Base-by-base conservation (phyloP, 768 basidiomycete genomes). In the button mushroom (Agaricus bisporus) region DNA sequence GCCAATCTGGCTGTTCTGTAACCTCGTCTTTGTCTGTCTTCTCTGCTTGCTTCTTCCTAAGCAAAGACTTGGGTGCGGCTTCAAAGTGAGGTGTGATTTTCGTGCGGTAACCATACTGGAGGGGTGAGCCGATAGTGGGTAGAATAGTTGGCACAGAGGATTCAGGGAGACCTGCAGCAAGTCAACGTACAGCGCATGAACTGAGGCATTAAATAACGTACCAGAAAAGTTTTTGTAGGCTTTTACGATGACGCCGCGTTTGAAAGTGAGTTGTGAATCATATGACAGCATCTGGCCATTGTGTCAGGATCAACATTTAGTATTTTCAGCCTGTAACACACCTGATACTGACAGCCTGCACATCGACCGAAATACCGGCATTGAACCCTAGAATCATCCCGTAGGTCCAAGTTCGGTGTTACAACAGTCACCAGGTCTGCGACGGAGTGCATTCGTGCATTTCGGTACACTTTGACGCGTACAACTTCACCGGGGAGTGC, bases 41-140 rank as follows among this genome's bases (percentile, higher is more conserved):
- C 8, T 29, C 38, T 1, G 36, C 38, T 28, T 54, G 53, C 20
- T 42, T 41, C 7, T 63, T 45, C 49, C 63, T 59, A 8, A 61
- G 55, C 0, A 62, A 61, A 14, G 59, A 64, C 57, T 75, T 82
- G 1, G 81, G 78, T 0, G 92, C 85, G 0, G 84, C 79, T 20
- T 94, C 90, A 57, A 98, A 98, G 66, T 99, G 97, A 0, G 97
- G 97, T 0, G 97, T 98, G 49, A 99, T 85, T 71, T 99, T 99
- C 1, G 97, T 99, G 29, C 95, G 83, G 66, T 99, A 99, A 48
- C 78, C 81, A 65, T 95, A 98, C 50, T 95, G 83, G 46, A 90
- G 73, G 0, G 95, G 97, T 0, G 91, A 93, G n/a, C 82, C 79
- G 6, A 93, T 83, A 0, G 94, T 97, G 0, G 83, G 69, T 37